Evolutionary conservation across 768 basidiomycete genomes (phyloP), one percentile per base, ranked within the genome.

Genomic region (Baorangia bicolor): DNA sequence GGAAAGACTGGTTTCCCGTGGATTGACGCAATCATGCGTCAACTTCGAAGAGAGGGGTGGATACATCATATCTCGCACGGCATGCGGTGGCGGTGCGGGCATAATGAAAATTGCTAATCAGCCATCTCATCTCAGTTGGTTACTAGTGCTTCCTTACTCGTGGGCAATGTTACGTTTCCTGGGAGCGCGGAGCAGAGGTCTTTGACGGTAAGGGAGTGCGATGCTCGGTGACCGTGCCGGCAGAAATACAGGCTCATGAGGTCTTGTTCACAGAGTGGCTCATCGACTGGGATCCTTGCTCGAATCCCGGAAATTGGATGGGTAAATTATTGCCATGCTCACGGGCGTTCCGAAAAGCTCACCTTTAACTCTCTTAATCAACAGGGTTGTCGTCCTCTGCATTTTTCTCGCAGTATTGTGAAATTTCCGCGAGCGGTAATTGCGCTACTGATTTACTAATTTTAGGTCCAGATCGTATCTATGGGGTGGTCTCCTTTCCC

Each of bases 361-460:
- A 55, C 49, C 27, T 39, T 53, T 21, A 37, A 34, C 34, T 43
- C 39, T 25, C 20, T 51, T 40, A 30, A 56, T 57, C 38, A 56
- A 45, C 51, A 50, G 39, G 58, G 50, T 38, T 57, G 54, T 59
- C 57, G 30, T 60, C 44, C 43, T 49, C 62, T 54, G 49, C 60
- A 31, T 59, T 70, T 55, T 61, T 61, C 60, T 65, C 62, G 65
- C 64, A 66, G 66, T 57, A 59, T 40, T 31, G 60, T 59, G 56
- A 67, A 62, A 71, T 66, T 58, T 63, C 67, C 64, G 62, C 40
- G 51, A 57, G 59, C 65, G 65, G 70, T 65, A 65, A 69, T 69
- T 68, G 61, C 48, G 41, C 53, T 56, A 56, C 55, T 51, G 55
- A 56, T 62, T 62, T 52, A 51, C 68, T 71, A 62, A 70, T 62